Evolutionary conservation across 306 rosid genomes (phyloP), one percentile per base, ranked within the genome.

Genomic region (Quercus agrifolia): DNA sequence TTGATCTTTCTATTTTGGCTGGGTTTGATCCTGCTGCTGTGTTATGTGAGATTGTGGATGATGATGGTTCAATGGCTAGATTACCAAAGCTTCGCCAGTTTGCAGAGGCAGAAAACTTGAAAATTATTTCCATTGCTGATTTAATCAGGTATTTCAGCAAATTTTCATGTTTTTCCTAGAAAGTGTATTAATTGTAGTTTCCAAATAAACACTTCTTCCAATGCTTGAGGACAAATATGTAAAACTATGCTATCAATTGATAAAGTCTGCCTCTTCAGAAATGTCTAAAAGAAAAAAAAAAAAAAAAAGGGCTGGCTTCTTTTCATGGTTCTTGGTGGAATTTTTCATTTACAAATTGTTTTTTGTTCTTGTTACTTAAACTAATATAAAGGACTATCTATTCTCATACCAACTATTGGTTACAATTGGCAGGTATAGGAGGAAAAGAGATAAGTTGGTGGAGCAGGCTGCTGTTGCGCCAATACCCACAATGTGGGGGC

Each of bases 31-130:
- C 93, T 5, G 91, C 78, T 7, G 92, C 90, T 27, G 79, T 90
- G 83, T 83, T 90, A 63, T 90, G 95, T 79, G 97, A 92, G 83
- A 75, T 92, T 73, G 95, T 92, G 25, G 97, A 89, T 57, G 95
- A 90, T 78, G 95, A 92, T 28, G 97, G 93, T 76, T 90, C 95
- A 56, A 90, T 92, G 97, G 97, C 97, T 54, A 87, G 97, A 77
- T 80, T 92, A 73, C 92, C 93, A 2, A 81, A 76, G 81, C 94
- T 90, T 72, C 86, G 86, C 7, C 70, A 89, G 78, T 80, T 92
- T 49, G 92, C 93, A 6, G 41, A 17, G 76, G 61, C 75, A 51
- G 85, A 89, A 46, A 85, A 89, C 83, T 83, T 92, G 86, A 92
- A 89, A 75, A 90, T 92, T 74, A 73, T 90, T 56, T 92, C 97